phyloP scores from a whole-genome alignment of 140 eudicot genomes.

The Bidens hawaiensis region DNA sequence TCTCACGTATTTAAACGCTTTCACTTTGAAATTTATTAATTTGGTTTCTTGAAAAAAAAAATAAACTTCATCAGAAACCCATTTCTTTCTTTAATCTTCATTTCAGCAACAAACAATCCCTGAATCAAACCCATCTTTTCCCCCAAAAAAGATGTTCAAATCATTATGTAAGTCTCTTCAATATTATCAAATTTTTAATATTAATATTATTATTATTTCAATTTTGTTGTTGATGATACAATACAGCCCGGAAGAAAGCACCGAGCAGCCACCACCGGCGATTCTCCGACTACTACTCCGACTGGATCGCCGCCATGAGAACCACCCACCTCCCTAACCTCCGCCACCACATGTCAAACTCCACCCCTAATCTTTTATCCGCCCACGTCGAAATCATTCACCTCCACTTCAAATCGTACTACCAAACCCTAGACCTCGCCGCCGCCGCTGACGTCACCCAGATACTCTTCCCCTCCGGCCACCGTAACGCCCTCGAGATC shows the following conservation, averaged over 20 bases:
- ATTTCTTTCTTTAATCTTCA: neutral
- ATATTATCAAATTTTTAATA: too few species aligned
- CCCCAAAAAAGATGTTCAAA: conserved; percentile 25
- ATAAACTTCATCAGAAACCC: too few species aligned
- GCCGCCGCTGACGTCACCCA: conserved; percentile 61
- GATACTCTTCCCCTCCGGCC: conserved; percentile 51
- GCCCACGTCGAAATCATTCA: conserved; percentile 64
- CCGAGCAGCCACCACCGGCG: conserved; percentile 36
- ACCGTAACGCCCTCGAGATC: conserved; percentile 61
- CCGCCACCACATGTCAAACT: conserved; percentile 44
- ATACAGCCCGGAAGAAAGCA: conserved; percentile 41
- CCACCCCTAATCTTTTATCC: conserved; percentile 52
- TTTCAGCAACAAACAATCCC: conserved; percentile 1
- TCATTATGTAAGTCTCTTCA: conserved; percentile 21
- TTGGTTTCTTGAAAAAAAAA: too few species aligned
- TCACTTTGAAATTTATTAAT: too few species aligned
- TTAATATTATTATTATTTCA: neutral
- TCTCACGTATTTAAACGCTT: too few species aligned
- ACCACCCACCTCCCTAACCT: conserved; percentile 67
- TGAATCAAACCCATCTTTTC: neutral
- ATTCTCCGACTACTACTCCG: conserved; percentile 58
- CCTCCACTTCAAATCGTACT: conserved; percentile 68
- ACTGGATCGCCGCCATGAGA: conserved; percentile 57
- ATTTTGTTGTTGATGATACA: too few species aligned
- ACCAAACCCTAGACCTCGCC: conserved; percentile 71